Evolutionary conservation across 352 stramenopile genomes (phyloP), one percentile per base, ranked within the genome.

Genomic region (Pythium apleroticum): DNA sequence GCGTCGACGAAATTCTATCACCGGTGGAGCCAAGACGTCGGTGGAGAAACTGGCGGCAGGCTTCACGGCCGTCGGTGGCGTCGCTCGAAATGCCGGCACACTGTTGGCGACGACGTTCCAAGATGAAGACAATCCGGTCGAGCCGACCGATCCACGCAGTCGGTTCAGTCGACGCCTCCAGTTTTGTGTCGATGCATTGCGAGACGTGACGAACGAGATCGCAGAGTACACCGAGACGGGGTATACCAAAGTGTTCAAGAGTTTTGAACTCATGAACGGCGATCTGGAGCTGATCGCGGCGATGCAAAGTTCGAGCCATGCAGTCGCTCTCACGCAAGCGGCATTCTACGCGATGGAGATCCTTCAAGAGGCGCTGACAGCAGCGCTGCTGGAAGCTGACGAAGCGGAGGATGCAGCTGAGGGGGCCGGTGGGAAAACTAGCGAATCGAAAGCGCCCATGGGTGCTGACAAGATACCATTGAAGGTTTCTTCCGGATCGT

Each of bases 251-350:
- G 43, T 76, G 0, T 76, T 72, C 33, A 54, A 61, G 14, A 66
- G 20, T 2, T 73, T 76, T 27, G 67, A 74, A 39, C 46, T 19
- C 4, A 48, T 27, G 0, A 74, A 76, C 61, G 57, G 71, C 39
- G 56, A 72, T 19, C 41, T 66, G 9, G 66, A 74, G 39, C 66
- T 76, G 11, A 69, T 66, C n/a, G 65, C 57, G 15, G 70, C 60
- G 14, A 72, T 76, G 52, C 33, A 73, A 31, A 71, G 50, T 48
- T 68, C 66, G 0, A 58, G 55, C 2, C 49, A 76, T 24, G 66
- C 61, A 12, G 52, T 67, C 20, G 59, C 55, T 24, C 66, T 72
- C 20, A 45, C 50, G 4, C 66, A 76, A 22, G 43, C 57, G 19
- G 52, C 57, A 8, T 72, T 74, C 52, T 76, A 76, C 49, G 55